Percentiles rank a stretch among this genome's conserved stretches.
Conservation (phyloP, 306 rosid species). For the Vigna nakashimae region DNA sequence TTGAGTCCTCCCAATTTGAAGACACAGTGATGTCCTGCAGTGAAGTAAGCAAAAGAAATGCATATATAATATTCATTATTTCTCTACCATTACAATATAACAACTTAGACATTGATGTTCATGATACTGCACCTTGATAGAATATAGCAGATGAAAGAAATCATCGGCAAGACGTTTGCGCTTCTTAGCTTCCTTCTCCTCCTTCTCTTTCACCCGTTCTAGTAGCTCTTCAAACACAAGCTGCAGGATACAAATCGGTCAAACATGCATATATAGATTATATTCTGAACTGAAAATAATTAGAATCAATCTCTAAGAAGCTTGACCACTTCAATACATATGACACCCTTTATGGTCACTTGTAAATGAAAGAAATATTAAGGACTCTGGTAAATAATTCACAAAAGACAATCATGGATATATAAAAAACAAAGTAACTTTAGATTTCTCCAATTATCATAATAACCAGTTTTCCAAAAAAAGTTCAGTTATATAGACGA, state of each 20-base stretch:
- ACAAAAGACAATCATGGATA: neutral
- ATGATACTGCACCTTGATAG: conserved; percentile 67
- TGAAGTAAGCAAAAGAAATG: conserved; percentile 30
- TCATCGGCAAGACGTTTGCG: conserved; percentile 84
- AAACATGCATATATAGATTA: neutral
- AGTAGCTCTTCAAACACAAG: conserved; percentile 84
- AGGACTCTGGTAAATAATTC: neutral
- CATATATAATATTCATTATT: conserved; percentile 25
- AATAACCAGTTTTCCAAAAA: neutral
- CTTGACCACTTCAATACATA: neutral
- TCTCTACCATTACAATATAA: conserved; percentile 36
- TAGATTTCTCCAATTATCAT: neutral
- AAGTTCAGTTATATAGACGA: neutral
- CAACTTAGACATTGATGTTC: conserved; percentile 29
- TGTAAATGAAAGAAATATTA: neutral
- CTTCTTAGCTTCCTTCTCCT: conserved; percentile 91
- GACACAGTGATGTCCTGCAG: conserved; percentile 76
- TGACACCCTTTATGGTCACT: conserved; percentile 4
- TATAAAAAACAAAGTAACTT: neutral
- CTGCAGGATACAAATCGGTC: conserved; percentile 62
- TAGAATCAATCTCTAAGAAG: conserved; percentile 20
- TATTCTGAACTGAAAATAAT: conserved; percentile 40
- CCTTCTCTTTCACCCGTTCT: conserved; percentile 82
- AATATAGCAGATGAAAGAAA: conserved; percentile 66
- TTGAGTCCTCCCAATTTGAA: conserved; percentile 81